Conservation (phyloP, 169 alveolate genomes). For the Plasmodium vinckei region DNA sequence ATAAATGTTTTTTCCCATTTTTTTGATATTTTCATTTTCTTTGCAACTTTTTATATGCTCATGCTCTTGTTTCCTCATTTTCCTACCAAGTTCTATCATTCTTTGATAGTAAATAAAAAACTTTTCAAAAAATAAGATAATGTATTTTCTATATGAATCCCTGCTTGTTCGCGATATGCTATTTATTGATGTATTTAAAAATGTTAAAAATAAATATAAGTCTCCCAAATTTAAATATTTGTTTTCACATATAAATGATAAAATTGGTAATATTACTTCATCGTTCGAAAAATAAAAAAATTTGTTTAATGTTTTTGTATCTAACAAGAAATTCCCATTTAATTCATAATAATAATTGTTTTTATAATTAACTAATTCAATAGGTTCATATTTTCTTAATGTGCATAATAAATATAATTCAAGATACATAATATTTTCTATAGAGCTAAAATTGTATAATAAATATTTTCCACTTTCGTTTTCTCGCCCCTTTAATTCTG, state of each 20-base stretch:
- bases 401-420: constrained; percentile 70
- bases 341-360: constrained; percentile 42
- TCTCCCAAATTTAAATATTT: constrained; percentile 74
- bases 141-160: constrained; percentile 72
- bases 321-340: constrained; percentile 36
- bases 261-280: constrained; percentile 54
- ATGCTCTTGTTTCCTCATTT: not conserved
- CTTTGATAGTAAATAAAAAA: constrained; percentile 73
- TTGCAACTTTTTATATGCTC: not conserved
- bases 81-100: constrained; percentile 48
- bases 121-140: constrained; percentile 52
- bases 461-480: constrained; percentile 6
- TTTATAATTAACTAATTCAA: constrained; percentile 47
- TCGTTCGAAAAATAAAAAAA: constrained; percentile 60
- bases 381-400: constrained; percentile 34
- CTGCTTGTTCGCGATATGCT: constrained; percentile 53
- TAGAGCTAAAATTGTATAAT: constrained; percentile 54
- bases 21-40: not conserved
- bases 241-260: constrained; percentile 71
- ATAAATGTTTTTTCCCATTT: not conserved
- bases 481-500: not conserved
- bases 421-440: constrained; percentile 53
- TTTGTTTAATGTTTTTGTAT: constrained; percentile 35
- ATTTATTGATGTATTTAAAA: constrained; percentile 61
- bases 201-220: constrained; percentile 42